phyloP scores from a whole-genome alignment of 2,329 filamentous ascomycete genomes.

The Dichotomopilus funicola region DNA sequence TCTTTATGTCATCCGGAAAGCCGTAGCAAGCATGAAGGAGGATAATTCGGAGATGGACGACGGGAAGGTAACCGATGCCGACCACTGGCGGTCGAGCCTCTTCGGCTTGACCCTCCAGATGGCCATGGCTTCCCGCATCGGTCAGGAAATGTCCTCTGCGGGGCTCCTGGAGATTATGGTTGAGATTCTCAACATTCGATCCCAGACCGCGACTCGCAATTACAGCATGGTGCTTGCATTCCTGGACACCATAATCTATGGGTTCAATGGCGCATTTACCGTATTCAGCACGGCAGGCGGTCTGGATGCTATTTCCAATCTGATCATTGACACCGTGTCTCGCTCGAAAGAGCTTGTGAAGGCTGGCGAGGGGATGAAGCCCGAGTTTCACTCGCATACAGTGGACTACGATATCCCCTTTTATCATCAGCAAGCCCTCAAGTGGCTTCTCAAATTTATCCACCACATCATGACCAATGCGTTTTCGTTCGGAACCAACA shows the following conservation, averaged over 20 bases:
- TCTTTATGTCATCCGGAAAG: slow-evolving; percentile 86
- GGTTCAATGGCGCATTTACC: slow-evolving; percentile 75
- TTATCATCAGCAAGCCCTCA: slow-evolving; percentile 86
- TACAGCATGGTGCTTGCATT: slow-evolving; percentile 81
- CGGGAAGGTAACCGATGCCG: slow-evolving; percentile 58
- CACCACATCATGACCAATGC: slow-evolving; percentile 88
- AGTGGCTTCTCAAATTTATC: slow-evolving; percentile 91
- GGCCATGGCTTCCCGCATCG: slow-evolving; percentile 66
- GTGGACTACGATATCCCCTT: slow-evolving; percentile 94
- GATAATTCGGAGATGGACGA: slow-evolving; percentile 48
- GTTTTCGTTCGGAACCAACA: slow-evolving; percentile 64
- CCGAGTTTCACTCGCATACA: slow-evolving; percentile 64
- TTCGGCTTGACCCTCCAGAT: slow-evolving; percentile 84
- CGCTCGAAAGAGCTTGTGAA: slow-evolving; percentile 61
- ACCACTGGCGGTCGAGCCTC: slow-evolving; percentile 85
- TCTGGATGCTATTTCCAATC: slow-evolving; percentile 81
- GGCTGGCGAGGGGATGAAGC: slow-evolving; percentile 63
- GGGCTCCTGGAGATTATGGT: slow-evolving; percentile 86
- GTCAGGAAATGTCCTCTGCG: slow-evolving; percentile 77
- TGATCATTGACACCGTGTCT: slow-evolving; percentile 73
- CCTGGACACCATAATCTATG: slow-evolving; percentile 81
- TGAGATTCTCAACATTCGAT: slow-evolving; percentile 79
- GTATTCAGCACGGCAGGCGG: slow-evolving; percentile 76
- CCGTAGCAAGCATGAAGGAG: slow-evolving; percentile 70
- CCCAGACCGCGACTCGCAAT: slow-evolving; percentile 72